A percentile compares a stretch with the other conserved stretches of the same genome.
These are phyloP conservation scores for Phytophthora litchii DNA, from an alignment of 352 stramenopile genomes.

Conservation along the genomic window DNA sequence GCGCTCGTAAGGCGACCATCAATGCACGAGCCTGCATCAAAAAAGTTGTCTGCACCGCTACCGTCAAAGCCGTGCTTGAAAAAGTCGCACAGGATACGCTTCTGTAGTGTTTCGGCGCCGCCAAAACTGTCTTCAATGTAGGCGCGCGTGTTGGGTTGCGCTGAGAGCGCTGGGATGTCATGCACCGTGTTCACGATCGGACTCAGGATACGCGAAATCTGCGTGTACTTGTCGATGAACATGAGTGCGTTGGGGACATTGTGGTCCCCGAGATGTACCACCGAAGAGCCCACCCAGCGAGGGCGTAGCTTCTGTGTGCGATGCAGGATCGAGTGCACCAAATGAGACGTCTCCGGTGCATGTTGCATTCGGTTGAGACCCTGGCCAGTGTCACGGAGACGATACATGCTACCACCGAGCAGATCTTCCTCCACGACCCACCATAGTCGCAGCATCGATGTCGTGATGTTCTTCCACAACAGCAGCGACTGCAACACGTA, in stretches of 20 bases:
- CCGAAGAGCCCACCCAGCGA: slow-evolving; percentile 86
- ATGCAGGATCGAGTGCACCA: slow-evolving; percentile 60
- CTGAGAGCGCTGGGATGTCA: slow-evolving; percentile 49
- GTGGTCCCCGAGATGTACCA: slow-evolving; percentile 94
- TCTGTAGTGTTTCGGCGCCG: slow-evolving; percentile 66
- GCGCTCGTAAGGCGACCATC: slow-evolving; percentile 91
- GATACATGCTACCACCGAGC: slow-evolving; percentile 56
- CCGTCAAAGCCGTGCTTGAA: slow-evolving; percentile 95
- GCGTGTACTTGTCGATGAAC: slow-evolving; percentile 97
- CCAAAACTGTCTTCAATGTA: slow-evolving; percentile 87
- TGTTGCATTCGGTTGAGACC: slow-evolving; percentile 74
- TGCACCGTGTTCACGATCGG: slow-evolving; percentile 66
- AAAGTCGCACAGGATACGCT: slow-evolving; percentile 89
- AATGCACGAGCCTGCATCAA: slow-evolving; percentile 87
- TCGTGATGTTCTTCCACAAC: slow-evolving; percentile 72
- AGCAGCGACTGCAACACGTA: slow-evolving; percentile 72
- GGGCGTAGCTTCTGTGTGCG: slow-evolving; percentile 48
- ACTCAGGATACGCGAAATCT: slow-evolving; percentile 78
- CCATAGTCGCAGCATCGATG: slow-evolving; percentile 64
- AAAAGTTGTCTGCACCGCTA: slow-evolving; percentile 90
- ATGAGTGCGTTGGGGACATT: slow-evolving; percentile 96
- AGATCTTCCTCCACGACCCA: slow-evolving; percentile 70
- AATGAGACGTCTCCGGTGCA: slow-evolving; percentile 57
- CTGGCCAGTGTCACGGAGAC: slow-evolving; percentile 67
- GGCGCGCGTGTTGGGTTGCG: slow-evolving; percentile 45